These are phyloP conservation scores for Coccomyxa sp. DNA, from an alignment of 139 green algal genomes.

Conservation along the genomic window DNA sequence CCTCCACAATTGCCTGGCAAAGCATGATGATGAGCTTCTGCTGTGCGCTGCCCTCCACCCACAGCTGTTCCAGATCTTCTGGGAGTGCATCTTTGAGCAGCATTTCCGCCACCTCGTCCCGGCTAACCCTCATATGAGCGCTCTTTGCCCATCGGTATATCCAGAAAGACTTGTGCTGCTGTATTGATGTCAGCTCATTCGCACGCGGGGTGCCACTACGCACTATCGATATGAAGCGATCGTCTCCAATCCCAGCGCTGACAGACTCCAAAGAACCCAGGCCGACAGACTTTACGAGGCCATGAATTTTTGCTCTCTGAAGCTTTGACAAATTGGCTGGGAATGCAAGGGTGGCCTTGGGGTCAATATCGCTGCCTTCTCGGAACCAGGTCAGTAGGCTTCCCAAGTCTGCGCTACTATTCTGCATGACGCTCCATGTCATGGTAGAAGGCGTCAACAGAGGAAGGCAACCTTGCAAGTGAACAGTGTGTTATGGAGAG, in stretches of 20 bases:
- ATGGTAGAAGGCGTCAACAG: neutral
- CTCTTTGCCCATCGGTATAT: constrained; percentile 11
- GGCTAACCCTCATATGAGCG: constrained; percentile 3
- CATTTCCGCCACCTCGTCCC: constrained; percentile 19
- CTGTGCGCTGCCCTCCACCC: constrained; percentile 7
- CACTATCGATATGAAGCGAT: constrained; percentile 11
- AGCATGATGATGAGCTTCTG: constrained; percentile 20
- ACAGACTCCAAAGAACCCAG: constrained; percentile 17
- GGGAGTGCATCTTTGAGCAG: constrained; percentile 1
- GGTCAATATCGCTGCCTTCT: constrained; percentile 9
- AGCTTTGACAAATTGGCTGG: constrained; percentile 21
- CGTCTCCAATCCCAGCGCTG: constrained; percentile 23
- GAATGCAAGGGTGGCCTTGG: constrained; percentile 17
- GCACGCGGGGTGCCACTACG: neutral
- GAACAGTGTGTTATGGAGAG: neutral
- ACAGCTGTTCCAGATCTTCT: constrained; percentile 10
- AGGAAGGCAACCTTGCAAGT: neutral
- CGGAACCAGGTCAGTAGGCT: constrained; percentile 25
- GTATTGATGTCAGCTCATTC: neutral
- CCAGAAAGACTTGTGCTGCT: constrained; percentile 22
- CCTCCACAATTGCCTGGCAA: constrained; percentile 5
- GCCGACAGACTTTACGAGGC: constrained; percentile 7
- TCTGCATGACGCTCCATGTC: neutral
- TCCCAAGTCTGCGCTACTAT: constrained; percentile 7
- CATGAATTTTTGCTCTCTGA: constrained; percentile 19